These are phyloP conservation scores for Ophiocordyceps unilateralis DNA, from an alignment of 2,329 filamentous ascomycete genomes.

Conservation along the genomic window DNA sequence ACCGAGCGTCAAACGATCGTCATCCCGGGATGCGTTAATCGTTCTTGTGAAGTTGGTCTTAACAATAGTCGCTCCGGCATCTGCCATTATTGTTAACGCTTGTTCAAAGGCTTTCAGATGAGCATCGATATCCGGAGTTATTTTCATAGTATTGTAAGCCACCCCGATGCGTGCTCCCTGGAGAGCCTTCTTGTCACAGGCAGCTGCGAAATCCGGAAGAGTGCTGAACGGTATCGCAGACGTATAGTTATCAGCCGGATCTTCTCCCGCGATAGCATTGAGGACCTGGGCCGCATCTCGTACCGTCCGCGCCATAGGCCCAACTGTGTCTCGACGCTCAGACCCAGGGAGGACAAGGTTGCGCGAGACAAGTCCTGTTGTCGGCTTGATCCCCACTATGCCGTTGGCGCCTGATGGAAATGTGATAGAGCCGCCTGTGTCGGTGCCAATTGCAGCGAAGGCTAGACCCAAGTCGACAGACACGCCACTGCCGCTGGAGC, in stretches of 20 bases:
- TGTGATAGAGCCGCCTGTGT: slow-evolving; percentile 25
- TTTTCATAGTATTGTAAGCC: no score
- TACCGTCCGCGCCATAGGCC: slow-evolving; percentile 43
- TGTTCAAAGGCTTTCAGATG: no score
- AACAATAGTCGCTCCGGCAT: no score
- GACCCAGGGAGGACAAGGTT: slow-evolving; percentile 32
- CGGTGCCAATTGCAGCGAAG: slow-evolving; percentile 40
- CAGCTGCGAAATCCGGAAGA: slow-evolving; percentile 39
- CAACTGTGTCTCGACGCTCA: slow-evolving; percentile 44
- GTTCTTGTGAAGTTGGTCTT: no score
- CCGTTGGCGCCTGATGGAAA: slow-evolving; percentile 20
- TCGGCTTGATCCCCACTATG: not conserved
- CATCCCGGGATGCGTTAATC: no score
- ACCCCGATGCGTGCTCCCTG: no score
- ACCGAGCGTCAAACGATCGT: no score
- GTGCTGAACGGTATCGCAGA: slow-evolving; percentile 24
- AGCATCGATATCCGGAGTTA: no score
- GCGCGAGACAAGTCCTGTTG: not conserved
- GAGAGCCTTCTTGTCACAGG: slow-evolving; percentile 35
- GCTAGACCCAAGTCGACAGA: slow-evolving; percentile 40
- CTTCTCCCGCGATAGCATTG: slow-evolving; percentile 42
- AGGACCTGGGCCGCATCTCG: slow-evolving; percentile 43
- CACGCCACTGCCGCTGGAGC: slow-evolving; percentile 44
- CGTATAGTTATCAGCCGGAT: slow-evolving; percentile 43
- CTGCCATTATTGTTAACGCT: no score